A percentile compares a stretch with the other conserved stretches of the same genome.
Evolutionary conservation across 441 rosid species (phyloP).

Genomic region (Capsella rubella): DNA sequence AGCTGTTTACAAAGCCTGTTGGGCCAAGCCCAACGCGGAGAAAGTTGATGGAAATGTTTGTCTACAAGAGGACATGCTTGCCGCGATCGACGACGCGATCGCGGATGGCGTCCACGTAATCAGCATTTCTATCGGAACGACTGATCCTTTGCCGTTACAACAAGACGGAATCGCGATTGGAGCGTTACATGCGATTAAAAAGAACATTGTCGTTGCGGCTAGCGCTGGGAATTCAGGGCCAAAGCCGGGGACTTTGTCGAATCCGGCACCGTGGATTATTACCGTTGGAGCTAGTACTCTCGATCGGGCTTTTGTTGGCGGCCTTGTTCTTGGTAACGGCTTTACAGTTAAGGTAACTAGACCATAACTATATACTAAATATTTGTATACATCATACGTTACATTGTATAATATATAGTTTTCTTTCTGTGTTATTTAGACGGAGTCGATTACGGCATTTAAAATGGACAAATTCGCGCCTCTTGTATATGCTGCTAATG

Average conservation of each 20-base stretch:
- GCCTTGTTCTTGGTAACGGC: slow-evolving; percentile 70
- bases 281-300: slow-evolving; percentile 82
- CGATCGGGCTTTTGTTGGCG: slow-evolving; percentile 64
- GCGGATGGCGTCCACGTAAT: slow-evolving; percentile 72
- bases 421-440: slow-evolving; percentile 50
- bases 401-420: slow-evolving; percentile 11
- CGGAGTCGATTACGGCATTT: slow-evolving; percentile 66
- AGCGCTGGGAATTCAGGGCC: slow-evolving; percentile 83
- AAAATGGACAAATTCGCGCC: slow-evolving; percentile 54
- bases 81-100: slow-evolving; percentile 83
- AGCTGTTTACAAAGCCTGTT: slow-evolving; percentile 82
- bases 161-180: slow-evolving; percentile 66
- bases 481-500: slow-evolving; percentile 69
- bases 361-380: too few relatives aligned
- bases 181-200: slow-evolving; percentile 65
- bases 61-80: slow-evolving; percentile 70
- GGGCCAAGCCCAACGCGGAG: slow-evolving; percentile 62
- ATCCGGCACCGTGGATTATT: slow-evolving; percentile 78
- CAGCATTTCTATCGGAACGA: slow-evolving; percentile 67
- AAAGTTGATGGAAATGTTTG: slow-evolving; percentile 59
- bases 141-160: slow-evolving; percentile 5
- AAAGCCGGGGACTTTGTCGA: slow-evolving; percentile 58
- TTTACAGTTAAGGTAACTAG: slow-evolving; percentile 50
- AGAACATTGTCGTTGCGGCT: slow-evolving; percentile 64
- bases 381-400: too few relatives aligned